Evolutionary conservation across 306 rosid species (phyloP), one percentile per base, ranked within the genome.

Genomic region (Lagenaria siceraria): DNA sequence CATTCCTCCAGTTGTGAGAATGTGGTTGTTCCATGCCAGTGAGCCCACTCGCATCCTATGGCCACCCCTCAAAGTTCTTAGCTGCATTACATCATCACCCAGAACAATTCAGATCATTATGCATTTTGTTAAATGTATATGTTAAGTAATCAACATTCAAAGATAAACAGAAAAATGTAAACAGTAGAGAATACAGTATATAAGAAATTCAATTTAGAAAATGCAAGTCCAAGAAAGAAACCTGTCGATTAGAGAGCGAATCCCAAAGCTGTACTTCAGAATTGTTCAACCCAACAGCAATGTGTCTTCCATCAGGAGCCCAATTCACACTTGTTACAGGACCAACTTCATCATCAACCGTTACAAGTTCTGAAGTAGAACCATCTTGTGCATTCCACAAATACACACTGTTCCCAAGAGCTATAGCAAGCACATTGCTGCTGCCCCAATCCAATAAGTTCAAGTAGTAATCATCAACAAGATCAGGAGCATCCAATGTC

Each of bases 241-340:
- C 97, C 90, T 85, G 87, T 74, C 77, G 74, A 8, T 59, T 42
- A 19, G 90, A 24, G 9, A 80, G 29, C 17, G 93, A 86, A 80
- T 92, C 97, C 97, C 97, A 92, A 0, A 92, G 69, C 83, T 92
- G 97, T 31, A 92, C 93, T 76, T 75, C 85, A 19, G 93, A 90
- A 42, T 84, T 90, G 87, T 90, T 86, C 60, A 92, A 83, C 60
- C 93, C 96, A 81, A 92, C 22, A 14, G 93, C 97, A 27, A 92
- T 53, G 77, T 87, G 92, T 19, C 86, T 85, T 10, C 97, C 97
- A 83, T 92, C 91, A 14, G 96, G 89, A 9, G 97, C 93, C 97
- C 97, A 92, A 59, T 82, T 80, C 15, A 92, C 88, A 66, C 96
- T 87, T 3, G 96, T 92, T 1, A 92, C 77, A 0, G 96, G 93